Evolutionary conservation across 1,284 basidiomycete genomes (phyloP).

Genomic region (Trichosporon sp.): DNA sequence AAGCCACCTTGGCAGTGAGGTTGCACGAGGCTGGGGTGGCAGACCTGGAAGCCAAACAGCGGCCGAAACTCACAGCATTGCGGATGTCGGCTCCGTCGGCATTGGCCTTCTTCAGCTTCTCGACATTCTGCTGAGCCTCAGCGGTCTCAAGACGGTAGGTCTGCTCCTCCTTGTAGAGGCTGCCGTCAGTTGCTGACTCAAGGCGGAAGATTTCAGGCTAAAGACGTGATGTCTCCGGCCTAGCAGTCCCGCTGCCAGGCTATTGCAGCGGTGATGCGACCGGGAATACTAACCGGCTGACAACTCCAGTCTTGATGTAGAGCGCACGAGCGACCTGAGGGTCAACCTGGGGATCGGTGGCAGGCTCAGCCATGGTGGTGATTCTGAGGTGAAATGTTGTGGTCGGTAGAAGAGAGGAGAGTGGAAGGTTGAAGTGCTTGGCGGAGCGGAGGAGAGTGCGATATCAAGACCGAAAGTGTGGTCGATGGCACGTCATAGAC

Average conservation of each 20-base stretch:
- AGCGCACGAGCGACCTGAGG: constrained; percentile 55
- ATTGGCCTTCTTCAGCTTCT: constrained; percentile 60
- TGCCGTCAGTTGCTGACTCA: constrained; percentile 34
- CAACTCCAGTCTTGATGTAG: constrained; percentile 71
- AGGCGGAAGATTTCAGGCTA: not conserved
- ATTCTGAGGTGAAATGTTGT: not conserved
- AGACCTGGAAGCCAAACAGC: no score
- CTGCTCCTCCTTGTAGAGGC: constrained; percentile 67
- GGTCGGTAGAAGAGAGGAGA: not conserved
- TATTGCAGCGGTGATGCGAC: no score
- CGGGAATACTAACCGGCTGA: constrained; percentile 59
- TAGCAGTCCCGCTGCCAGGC: no score
- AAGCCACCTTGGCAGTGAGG: no score
- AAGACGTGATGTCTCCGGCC: not conserved
- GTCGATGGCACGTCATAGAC: not conserved
- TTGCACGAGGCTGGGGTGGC: no score
- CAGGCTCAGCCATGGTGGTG: constrained; percentile 32
- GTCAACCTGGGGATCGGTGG: not conserved
- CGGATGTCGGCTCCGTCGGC: constrained; percentile 75
- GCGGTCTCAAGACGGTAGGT: constrained; percentile 66
- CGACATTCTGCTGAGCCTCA: constrained; percentile 59
- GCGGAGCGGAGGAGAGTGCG: not conserved
- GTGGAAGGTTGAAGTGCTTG: not conserved
- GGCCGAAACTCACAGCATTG: constrained; percentile 72
- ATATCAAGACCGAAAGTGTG: not conserved